Evolutionary conservation across 352 stramenopile species (phyloP), one percentile per base, ranked within the genome.

Genomic region (Pseudoperonospora humuli): DNA sequence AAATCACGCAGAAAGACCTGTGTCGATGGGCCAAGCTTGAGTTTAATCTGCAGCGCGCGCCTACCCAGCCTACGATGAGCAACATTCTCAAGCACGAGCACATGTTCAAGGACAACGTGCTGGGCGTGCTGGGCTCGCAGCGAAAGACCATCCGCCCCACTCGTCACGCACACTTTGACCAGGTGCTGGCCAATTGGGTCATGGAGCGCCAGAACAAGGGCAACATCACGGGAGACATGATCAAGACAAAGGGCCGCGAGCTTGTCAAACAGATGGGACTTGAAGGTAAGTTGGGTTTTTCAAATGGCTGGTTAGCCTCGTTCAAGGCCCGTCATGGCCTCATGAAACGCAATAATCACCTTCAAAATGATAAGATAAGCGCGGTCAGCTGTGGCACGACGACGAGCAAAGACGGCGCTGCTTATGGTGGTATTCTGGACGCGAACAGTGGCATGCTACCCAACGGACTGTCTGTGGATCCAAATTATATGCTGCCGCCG

Each of bases 71-170:
- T 9, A 86, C 76, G 9, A 86, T 86, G 71, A 76, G 54, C 60
- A 89, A 85, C 53, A 89, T 93, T 50, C 74, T 93, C 49, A 93
- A 93, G 61, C 69, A 90, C 63, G 75, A 89, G 46, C 76, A 92
- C 50, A 32, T 87, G 52, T 92, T 89, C 61, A 86, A 86, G 55
- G 80, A 93, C 57, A 83, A 75, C 45, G 70, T 93, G 15, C 67
- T 83, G 48, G 80, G 80, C 23, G 73, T 87, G 33, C 61, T 92
- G 21, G 80, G 76, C 24, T 61, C 71, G 19, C 73, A 85, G 26
- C 73, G 80, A 57, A 93, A 93, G 67, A 93, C 77, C n/a, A 86
- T 90, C 28, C 77, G 77, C 6, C 74, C 74, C 10, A 86, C 74
- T 27, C 70, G 75, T 19, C 71, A 86, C 47, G 69, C 75, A 37